Percentiles rank a stretch among this genome's conserved stretches.
These are phyloP conservation scores for Capsicum rhomboideum DNA, from an alignment of 257 asterid genomes.

Conservation along the genomic window DNA sequence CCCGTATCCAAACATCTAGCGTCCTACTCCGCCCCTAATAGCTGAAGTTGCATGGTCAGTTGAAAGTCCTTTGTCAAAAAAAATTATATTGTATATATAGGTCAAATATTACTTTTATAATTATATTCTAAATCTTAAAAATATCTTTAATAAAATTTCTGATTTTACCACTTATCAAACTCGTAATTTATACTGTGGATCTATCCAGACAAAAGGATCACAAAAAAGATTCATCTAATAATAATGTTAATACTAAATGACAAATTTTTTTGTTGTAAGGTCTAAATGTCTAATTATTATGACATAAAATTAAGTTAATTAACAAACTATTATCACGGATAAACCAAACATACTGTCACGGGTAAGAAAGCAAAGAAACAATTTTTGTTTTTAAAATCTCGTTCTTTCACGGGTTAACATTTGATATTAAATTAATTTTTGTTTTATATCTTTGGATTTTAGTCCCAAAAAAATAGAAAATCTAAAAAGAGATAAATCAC, in stretches of 20 bases:
- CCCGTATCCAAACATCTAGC: background rate
- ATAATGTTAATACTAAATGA: background rate
- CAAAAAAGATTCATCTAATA: background rate
- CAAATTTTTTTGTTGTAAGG: background rate
- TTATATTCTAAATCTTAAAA: too few relatives aligned
- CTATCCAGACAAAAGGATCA: background rate
- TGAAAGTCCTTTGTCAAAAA: too few relatives aligned
- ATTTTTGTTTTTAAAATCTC: background rate
- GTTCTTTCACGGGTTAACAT: background rate
- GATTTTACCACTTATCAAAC: background rate
- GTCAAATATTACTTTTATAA: too few relatives aligned
- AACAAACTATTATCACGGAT: slow-evolving; percentile 1
- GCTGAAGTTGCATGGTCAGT: too few relatives aligned
- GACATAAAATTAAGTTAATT: background rate
- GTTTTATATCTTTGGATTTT: background rate
- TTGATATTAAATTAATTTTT: background rate
- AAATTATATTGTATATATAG: too few relatives aligned
- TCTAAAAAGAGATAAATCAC: background rate
- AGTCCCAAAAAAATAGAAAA: background rate
- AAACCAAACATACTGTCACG: background rate
- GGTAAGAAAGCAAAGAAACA: background rate
- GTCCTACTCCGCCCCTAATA: background rate
- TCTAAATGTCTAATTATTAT: background rate
- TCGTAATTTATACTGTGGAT: background rate
- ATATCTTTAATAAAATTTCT: too few relatives aligned